These are phyloP conservation scores for Fraxinus velutina DNA, from an alignment of 305 asterid species.

Conservation along the genomic window DNA sequence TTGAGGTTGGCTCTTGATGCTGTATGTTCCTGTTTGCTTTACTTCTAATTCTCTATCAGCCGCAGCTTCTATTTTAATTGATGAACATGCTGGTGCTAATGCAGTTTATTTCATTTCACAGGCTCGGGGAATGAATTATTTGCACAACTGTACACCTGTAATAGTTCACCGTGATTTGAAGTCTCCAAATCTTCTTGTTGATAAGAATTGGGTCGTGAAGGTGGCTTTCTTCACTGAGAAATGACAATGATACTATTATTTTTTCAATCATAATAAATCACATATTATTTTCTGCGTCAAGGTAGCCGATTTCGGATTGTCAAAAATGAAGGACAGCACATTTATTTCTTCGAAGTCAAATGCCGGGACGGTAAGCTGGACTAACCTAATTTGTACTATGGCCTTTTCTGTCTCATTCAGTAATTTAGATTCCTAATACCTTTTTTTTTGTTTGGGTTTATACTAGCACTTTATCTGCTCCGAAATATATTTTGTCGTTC, in stretches of 20 bases:
- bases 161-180: constrained; percentile 96
- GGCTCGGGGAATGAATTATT: constrained; percentile 99
- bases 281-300: constrained; percentile 33
- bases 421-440: not conserved
- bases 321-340: constrained; percentile 91
- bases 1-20: constrained; percentile 94
- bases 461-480: not conserved
- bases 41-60: constrained; percentile 12
- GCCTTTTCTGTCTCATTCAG: constrained; percentile 5
- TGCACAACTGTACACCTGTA: constrained; percentile 84
- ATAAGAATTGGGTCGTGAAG: constrained; percentile 97
- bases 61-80: constrained; percentile 21
- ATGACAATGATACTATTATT: constrained; percentile 18
- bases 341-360: constrained; percentile 94
- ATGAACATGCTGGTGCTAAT: constrained; percentile 21
- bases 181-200: constrained; percentile 97
- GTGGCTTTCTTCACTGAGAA: constrained; percentile 40
- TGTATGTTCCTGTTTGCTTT: constrained; percentile 47
- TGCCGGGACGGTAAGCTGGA: constrained; percentile 89
- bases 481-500: not conserved
- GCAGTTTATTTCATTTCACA: constrained; percentile 32
- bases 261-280: constrained; percentile 12
- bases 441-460: not conserved
- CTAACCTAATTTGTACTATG: constrained; percentile 9
- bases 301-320: constrained; percentile 95